Evolutionary conservation across 345 rosid species (phyloP).

Genomic region (Balakata baccata): DNA sequence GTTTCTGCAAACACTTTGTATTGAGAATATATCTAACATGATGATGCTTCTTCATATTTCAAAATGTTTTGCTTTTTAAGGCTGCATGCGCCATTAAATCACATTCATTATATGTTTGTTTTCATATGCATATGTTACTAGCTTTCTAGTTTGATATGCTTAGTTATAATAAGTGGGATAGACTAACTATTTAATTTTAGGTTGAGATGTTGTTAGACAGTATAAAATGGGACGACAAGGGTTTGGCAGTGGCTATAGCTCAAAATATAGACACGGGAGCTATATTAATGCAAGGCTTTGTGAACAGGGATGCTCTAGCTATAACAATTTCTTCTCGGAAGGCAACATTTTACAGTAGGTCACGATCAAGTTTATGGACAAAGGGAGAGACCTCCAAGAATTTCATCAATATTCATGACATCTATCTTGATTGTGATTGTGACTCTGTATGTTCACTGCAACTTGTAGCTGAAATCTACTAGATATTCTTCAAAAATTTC

Average conservation of each 20-base stretch:
- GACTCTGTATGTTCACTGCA: conserved; percentile 62
- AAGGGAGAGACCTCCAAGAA: conserved; percentile 92
- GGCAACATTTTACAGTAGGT: conserved; percentile 91
- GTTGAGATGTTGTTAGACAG: conserved; percentile 59
- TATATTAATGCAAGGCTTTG: conserved; percentile 92
- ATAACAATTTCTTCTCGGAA: conserved; percentile 60
- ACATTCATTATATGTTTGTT: neutral
- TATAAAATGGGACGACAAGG: conserved; percentile 93
- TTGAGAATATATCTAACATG: neutral
- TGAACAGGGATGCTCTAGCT: conserved; percentile 71
- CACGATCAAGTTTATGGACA: conserved; percentile 82
- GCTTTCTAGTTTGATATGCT: neutral
- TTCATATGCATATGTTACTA: neutral
- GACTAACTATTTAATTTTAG: conserved; percentile 31
- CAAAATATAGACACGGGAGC: conserved; percentile 92
- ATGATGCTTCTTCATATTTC: neutral
- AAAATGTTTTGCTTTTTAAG: neutral
- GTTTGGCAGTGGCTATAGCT: conserved; percentile 91
- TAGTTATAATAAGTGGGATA: neutral
- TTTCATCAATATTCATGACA: conserved; percentile 68
- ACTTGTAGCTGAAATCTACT: conserved; percentile 1
- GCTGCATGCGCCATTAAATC: neutral
- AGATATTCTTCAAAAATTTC: neutral
- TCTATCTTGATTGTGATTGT: conserved; percentile 73
- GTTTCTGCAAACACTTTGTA: neutral